Evolutionary conservation across 2,329 filamentous ascomycete genomes (phyloP), one percentile per base, ranked within the genome.

Genomic region (Botrytis galanthina): DNA sequence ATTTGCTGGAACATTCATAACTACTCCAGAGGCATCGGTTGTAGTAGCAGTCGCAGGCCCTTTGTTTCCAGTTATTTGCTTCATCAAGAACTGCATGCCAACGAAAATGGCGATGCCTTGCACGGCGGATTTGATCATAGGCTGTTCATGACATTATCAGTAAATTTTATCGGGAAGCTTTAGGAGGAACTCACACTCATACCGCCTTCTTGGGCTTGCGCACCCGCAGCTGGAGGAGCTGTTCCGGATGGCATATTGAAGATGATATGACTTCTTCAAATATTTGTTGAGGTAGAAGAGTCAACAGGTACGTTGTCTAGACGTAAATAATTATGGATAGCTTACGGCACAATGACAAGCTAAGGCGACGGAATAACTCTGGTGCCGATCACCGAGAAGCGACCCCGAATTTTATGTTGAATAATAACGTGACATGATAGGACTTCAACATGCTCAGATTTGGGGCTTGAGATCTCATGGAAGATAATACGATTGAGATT

Each of bases 61-160:
- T 72, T 85, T 83, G 78, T 84, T 87, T 63, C 84, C 83, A 76
- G 83, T 82, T 75, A 88, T 84, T 79, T 88, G 86, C 79, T 85
- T 86, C 83, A 90, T 84, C 73, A 87, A 79, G 73, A 88, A 82
- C 80, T 91, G 90, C 81, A 90, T 84, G 71, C 85, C 88, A 57
- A 82, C 74, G 75, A 90, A 84, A 81, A 88, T 91, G 79, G 89
- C 83, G 74, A 85, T 83, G 44, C 86, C 84, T 68, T 87, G 87
- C 74, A 89, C 82, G 54, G 86, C 78, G 32, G 80, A 81, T 72
- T 79, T 81, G 73, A 81, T 72, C 71, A 79, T 75, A 10, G 80
- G 77, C 80, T 81, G 39, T 72, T 51, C 26, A 60, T 68, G n/a
- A 73, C 35, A 18, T 46, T 70, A 68, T 77, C 37, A 78, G 74